Base-by-base conservation (phyloP, 805 yeast genomes). In the Saccharomycopsis fibuligera region DNA sequence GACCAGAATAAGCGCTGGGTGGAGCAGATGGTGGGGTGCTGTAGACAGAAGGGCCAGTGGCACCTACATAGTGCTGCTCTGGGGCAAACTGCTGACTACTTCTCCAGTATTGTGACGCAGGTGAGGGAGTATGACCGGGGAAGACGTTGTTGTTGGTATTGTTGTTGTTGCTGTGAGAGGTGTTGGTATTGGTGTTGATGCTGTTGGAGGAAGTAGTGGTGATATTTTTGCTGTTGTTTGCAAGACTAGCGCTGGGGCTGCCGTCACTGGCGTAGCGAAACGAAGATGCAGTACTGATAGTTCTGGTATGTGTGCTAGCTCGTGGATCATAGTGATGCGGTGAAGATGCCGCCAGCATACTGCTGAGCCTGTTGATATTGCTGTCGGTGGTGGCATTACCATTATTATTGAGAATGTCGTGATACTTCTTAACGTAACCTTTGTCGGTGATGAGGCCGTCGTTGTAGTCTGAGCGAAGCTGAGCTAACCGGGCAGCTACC, bases 391-490 rank as follows among this genome's bases (percentile, higher is more conserved):
- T n/a, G 14, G 14, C 19, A 8, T 8, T 12, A 10, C n/a, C n/a
- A 8, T 12, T n/a, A 12, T 33, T 12, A 8, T 8, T 12, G 19
- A 33, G 19, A 9, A 52, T 43, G n/a, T 49, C 54, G 16, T 44
- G 46, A 27, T 49, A 52, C 53, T 79, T 82, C 56, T 76, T 81
- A 38, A 70, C 67, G 60, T 81, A 85, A 1, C 93, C 91, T 59
- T 83, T 85, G 41, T 74, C 81, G 0, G 93, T 84, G 48, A 85
- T 67, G 50, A 81, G 81, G 1, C 88, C 91, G 31, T 84, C 89
- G 55, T 71, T 69, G 53, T 68, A 78, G 53, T 81, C 86, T 8
- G 64, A 58, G 12, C 69, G 68, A 25, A 80, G 65, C 35, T 67
- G 70, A 25, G 62, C 41, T 24, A 48, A n/a, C 35, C 35, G 27